Base-by-base conservation (phyloP, 2,329 filamentous ascomycete genomes). In the Aureobasidium vineae region DNA sequence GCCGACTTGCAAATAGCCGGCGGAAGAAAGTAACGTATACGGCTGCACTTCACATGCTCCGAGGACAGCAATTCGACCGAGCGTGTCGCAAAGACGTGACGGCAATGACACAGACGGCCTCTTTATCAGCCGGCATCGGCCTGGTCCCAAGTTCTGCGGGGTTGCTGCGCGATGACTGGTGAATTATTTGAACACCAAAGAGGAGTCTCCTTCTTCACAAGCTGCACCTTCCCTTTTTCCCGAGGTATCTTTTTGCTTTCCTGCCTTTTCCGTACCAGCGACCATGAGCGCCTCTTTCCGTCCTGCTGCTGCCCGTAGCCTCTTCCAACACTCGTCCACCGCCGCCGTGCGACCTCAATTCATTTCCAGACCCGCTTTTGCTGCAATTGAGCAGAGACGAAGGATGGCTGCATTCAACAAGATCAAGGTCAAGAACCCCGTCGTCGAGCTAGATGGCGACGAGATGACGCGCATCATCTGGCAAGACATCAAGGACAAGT, bases 381-480 rank as follows among this genome's bases (percentile, higher is more conserved):
- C 63, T 50, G 67, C 66, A 28, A 67, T 77, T 66, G 68, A 72
- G 50, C 75, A 77, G 63, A 73, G 76, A 61, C 72, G 76, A 71
- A 77, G 66, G 70, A 77, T 77, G 76, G 75, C 75, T 50, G 73
- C 73, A 40, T 71, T 84, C 73, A 83, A 86, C 76, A 99, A 98
- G 89, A 98, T 98, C 86, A 95, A 96, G 87, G 95, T 99, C 84
- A 93, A 96, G 88, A 98, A 97, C 82, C 95, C 95, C 71, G 89
- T 99, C 78, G 95, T 99, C 79, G 95, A 98, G 84, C 87, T 98
- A 75, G 94, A 98, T 79, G 94, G 94, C 76, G 86, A 89, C 79
- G 87, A 89, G 88, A 98, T 98, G 95, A 99, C 95, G 74, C 86
- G 95, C 75, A 93, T 99, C 79, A 99, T 99, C 84, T 99, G 95